A percentile compares a stretch with the other conserved stretches of the same genome.
These are phyloP conservation scores for Trametes versicolor DNA, from an alignment of 1,284 basidiomycete species.

Conservation along the genomic window DNA sequence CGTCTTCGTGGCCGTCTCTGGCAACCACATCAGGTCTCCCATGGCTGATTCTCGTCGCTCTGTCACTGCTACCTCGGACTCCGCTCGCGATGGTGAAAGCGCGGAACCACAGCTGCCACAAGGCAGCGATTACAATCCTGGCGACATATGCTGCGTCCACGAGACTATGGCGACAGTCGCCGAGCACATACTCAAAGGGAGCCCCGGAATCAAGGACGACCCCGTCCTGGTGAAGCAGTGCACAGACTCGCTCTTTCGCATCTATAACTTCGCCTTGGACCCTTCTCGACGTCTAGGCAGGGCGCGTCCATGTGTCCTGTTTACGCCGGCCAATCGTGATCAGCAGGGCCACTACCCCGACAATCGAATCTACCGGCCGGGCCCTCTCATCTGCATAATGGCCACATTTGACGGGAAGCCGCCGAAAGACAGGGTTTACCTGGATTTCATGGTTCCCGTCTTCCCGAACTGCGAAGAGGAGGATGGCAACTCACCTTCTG, in stretches of 20 bases:
- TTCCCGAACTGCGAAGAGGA: neutral
- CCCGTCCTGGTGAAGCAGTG: neutral
- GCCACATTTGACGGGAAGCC: constrained; percentile 2
- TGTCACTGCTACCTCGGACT: too few relatives aligned
- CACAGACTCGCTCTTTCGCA: neutral
- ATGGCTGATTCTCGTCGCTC: too few relatives aligned
- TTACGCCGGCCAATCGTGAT: too few relatives aligned
- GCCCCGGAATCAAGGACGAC: constrained; percentile 5
- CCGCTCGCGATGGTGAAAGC: too few relatives aligned
- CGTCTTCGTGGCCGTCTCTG: too few relatives aligned
- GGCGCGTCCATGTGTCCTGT: constrained; percentile 1
- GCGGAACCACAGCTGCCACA: too few relatives aligned
- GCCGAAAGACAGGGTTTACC: neutral
- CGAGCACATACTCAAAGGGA: constrained; percentile 4
- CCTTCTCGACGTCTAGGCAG: neutral
- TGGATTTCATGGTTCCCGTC: constrained; percentile 3
- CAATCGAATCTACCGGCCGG: neutral
- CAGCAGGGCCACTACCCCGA: too few relatives aligned
- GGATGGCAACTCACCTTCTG: neutral
- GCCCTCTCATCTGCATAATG: constrained; percentile 10
- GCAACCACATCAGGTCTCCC: too few relatives aligned
- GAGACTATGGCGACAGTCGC: constrained; percentile 5
- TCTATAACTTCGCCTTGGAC: neutral
- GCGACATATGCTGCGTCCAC: neutral
- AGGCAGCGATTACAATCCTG: too few relatives aligned